Evolutionary conservation across 345 rosid genomes (phyloP).

Genomic region (Hevea brasiliensis): DNA sequence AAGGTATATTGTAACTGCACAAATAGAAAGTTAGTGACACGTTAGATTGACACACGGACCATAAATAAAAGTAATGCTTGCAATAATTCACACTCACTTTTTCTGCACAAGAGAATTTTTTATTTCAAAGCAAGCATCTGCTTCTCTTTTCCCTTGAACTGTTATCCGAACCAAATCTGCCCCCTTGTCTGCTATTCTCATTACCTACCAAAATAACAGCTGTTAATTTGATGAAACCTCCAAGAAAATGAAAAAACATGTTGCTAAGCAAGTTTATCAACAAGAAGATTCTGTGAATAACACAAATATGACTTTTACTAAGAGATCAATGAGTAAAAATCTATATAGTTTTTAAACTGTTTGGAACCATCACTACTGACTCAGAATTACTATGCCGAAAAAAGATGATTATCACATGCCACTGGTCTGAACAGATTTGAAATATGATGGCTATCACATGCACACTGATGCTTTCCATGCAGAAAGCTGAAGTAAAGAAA

Average conservation of each 20-base stretch:
- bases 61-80: constrained; percentile 1
- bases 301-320: neutral
- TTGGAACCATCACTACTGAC: neutral
- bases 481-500: constrained; percentile 11
- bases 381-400: neutral
- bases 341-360: neutral
- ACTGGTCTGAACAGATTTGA: constrained; percentile 2
- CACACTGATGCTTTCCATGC: constrained; percentile 1
- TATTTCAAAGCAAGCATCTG: constrained; percentile 94
- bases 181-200: constrained; percentile 89
- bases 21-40: constrained; percentile 25
- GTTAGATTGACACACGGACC: constrained; percentile 6
- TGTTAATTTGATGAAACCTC: constrained; percentile 8
- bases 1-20: constrained; percentile 87
- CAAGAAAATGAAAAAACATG: neutral
- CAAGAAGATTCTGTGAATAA: neutral
- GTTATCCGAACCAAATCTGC: constrained; percentile 95
- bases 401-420: neutral
- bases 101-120: constrained; percentile 89
- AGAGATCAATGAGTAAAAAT: neutral
- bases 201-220: constrained; percentile 52
- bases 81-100: constrained; percentile 42
- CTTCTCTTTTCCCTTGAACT: constrained; percentile 98
- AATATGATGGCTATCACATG: neutral
- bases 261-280: neutral